Conservation (phyloP, 352 stramenopile genomes). For the Phytopythium chamaehyphon region DNA sequence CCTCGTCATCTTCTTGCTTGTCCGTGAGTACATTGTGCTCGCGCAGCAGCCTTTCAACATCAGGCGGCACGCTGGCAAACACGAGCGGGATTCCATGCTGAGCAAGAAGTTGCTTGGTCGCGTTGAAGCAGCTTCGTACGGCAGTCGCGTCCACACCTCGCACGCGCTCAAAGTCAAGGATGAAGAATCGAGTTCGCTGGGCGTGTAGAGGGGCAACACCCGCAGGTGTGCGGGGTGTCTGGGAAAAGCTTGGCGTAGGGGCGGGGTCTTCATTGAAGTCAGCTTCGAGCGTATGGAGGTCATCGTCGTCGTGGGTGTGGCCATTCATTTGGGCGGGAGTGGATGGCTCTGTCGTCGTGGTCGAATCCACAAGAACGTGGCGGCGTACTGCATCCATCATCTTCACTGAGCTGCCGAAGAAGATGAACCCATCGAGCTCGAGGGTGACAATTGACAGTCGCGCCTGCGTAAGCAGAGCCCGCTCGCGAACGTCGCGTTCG, state of each 20-base stretch:
- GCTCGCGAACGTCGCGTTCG: constrained; percentile 72
- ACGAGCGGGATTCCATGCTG: constrained; percentile 77
- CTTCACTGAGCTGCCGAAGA: constrained; percentile 84
- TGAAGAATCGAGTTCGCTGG: constrained; percentile 80
- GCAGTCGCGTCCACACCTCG: constrained; percentile 88
- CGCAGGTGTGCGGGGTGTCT: constrained; percentile 22
- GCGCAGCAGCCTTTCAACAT: constrained; percentile 68
- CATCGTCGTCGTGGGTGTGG: constrained; percentile 1
- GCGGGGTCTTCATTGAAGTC: not conserved
- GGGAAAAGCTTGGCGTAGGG: constrained; percentile 33
- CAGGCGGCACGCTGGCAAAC: constrained; percentile 63
- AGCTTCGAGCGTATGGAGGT: constrained; percentile 1
- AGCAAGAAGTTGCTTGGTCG: constrained; percentile 73
- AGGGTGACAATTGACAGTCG: constrained; percentile 83
- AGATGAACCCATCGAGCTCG: constrained; percentile 84
- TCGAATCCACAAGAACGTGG: constrained; percentile 62
- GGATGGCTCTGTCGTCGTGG: not conserved
- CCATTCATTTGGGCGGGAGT: not conserved
- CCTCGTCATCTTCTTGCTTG: not conserved
- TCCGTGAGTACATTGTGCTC: constrained; percentile 68
- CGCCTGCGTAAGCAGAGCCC: constrained; percentile 61
- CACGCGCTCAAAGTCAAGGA: constrained; percentile 88
- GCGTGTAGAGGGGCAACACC: constrained; percentile 42
- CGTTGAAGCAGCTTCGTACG: constrained; percentile 84
- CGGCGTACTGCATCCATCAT: constrained; percentile 86